These are phyloP conservation scores for Leonotis leonurus DNA, from an alignment of 257 asterid genomes.

Conservation along the genomic window DNA sequence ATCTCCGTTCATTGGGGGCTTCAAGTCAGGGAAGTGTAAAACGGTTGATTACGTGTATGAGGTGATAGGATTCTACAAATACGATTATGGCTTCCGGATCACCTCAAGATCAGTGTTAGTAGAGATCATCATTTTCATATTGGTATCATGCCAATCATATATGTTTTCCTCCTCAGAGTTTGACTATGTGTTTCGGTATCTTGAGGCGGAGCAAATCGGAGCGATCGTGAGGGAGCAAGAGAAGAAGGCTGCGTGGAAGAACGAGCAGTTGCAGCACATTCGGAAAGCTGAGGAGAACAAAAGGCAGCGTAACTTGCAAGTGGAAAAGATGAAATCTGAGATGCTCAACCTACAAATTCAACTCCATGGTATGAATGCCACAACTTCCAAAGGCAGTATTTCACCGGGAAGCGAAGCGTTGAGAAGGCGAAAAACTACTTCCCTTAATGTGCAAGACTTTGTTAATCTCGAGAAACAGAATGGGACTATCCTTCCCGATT, in stretches of 20 bases:
- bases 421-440: conserved; percentile 54
- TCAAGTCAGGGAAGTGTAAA: conserved; percentile 64
- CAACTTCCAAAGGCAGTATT: conserved; percentile 32
- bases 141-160: conserved; percentile 90
- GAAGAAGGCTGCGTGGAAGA: conserved; percentile 97
- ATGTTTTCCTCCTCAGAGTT: conserved; percentile 97
- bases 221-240: conserved; percentile 98
- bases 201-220: conserved; percentile 97
- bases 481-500: conserved; percentile 28
- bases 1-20: conserved; percentile 84
- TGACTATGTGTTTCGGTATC: conserved; percentile 93
- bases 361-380: conserved; percentile 65
- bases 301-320: conserved; percentile 82
- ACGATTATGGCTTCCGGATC: conserved; percentile 93
- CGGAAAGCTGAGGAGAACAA: conserved; percentile 90
- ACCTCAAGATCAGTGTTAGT: conserved; percentile 97
- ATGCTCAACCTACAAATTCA: conserved; percentile 92
- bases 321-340: conserved; percentile 99
- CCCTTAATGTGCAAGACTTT: conserved; percentile 37
- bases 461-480: conserved; percentile 54
- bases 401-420: conserved; percentile 58
- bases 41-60: conserved; percentile 83
- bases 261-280: conserved; percentile 80
- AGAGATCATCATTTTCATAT: conserved; percentile 81
- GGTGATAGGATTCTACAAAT: conserved; percentile 90